Evolutionary conservation across 164 flowering plant species (phyloP).

Genomic region (Sextonia rubra): DNA sequence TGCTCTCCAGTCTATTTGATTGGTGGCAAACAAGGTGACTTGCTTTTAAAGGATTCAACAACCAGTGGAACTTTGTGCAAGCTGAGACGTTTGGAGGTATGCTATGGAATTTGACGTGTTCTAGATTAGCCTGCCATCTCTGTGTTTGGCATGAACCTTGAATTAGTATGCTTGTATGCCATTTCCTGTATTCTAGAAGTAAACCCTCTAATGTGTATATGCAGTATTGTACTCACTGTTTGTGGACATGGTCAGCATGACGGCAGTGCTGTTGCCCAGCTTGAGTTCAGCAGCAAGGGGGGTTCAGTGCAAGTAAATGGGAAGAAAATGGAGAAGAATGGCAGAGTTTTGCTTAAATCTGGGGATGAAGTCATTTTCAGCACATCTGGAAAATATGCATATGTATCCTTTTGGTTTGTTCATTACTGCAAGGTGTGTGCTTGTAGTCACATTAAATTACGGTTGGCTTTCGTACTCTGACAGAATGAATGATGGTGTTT

Average conservation of each 20-base stretch:
- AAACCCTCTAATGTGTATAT: constrained; percentile 34
- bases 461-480: too few relatives aligned
- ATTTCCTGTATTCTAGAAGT: constrained; percentile 17
- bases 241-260: constrained; percentile 68
- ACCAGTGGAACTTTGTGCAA: constrained; percentile 48
- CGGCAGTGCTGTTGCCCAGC: constrained; percentile 44
- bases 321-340: constrained; percentile 40
- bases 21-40: constrained; percentile 38
- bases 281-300: constrained; percentile 78
- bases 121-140: not conserved
- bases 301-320: constrained; percentile 83
- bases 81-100: constrained; percentile 64
- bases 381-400: constrained; percentile 58
- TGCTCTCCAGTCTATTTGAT: constrained; percentile 39
- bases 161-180: not conserved
- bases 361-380: constrained; percentile 87
- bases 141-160: not conserved
- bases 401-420: constrained; percentile 60
- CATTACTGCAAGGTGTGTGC: constrained; percentile 24
- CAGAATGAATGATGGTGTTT: too few relatives aligned
- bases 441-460: too few relatives aligned
- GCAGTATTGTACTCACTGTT: constrained; percentile 47
- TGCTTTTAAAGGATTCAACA: constrained; percentile 46
- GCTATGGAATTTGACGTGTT: not conserved
- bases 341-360: constrained; percentile 43